These are phyloP conservation scores for Podila horticola DNA, from an alignment of 192 early-diverging fungal species.

Conservation along the genomic window DNA sequence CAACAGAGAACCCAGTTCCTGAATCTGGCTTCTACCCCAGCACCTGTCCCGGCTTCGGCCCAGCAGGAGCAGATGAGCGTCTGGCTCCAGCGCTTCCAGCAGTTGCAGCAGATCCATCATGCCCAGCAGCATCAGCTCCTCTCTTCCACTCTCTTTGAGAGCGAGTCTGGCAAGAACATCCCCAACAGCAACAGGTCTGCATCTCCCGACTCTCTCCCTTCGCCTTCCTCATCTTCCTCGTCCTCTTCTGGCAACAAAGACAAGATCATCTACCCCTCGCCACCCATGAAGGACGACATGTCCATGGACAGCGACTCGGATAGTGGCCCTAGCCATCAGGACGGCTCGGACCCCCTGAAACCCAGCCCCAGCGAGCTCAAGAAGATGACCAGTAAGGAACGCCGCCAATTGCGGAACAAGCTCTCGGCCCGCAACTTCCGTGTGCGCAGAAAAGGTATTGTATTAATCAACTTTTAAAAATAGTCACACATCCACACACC, in stretches of 20 bases:
- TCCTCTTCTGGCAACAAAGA: constrained; percentile 10
- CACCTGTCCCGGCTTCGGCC: neutral
- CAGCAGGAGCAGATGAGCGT: constrained; percentile 15
- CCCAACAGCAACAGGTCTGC: constrained; percentile 1
- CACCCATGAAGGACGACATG: constrained; percentile 47
- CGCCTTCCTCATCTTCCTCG: constrained; percentile 3
- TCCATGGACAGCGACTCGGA: constrained; percentile 48
- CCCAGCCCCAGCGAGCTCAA: constrained; percentile 65
- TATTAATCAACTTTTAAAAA: no score
- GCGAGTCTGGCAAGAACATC: neutral
- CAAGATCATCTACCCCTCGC: constrained; percentile 38
- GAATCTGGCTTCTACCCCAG: constrained; percentile 9
- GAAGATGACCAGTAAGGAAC: constrained; percentile 76
- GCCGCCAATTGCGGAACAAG: constrained; percentile 88
- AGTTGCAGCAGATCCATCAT: constrained; percentile 35
- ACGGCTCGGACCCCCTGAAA: constrained; percentile 26
- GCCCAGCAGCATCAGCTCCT: constrained; percentile 34
- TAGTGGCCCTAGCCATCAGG: neutral
- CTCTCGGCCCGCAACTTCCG: constrained; percentile 89
- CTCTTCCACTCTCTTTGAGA: constrained; percentile 14
- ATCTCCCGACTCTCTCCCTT: constrained; percentile 8
- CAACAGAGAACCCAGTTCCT: constrained; percentile 5
- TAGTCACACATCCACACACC: no score
- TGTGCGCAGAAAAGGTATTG: constrained; percentile 79
- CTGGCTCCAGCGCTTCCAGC: constrained; percentile 49